These are phyloP conservation scores for Stephania yunnanensis DNA, from an alignment of 164 flowering plant species.

Conservation along the genomic window DNA sequence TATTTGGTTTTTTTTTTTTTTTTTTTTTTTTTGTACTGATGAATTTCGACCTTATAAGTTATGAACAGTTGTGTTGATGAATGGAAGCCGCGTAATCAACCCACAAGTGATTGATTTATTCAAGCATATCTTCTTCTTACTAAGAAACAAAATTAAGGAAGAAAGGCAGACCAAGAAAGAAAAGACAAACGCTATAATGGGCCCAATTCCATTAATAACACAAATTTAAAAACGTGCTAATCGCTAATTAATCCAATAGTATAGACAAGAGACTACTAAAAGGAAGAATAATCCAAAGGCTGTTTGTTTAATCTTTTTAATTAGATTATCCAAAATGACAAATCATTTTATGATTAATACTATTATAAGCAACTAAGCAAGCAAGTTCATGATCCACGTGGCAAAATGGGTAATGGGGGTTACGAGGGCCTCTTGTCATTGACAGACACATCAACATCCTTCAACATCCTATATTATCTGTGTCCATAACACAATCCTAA, in stretches of 20 bases:
- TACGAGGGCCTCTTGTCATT: background rate
- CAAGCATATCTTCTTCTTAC: background rate
- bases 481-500: background rate
- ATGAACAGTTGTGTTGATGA: too few species aligned
- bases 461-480: background rate
- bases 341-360: background rate
- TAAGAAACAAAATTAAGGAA: background rate
- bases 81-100: too few species aligned
- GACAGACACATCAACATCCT: background rate
- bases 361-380: background rate
- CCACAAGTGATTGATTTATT: too few species aligned
- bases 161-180: background rate
- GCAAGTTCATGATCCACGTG: background rate
- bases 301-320: background rate
- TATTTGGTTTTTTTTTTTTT: too few species aligned
- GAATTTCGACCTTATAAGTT: too few species aligned
- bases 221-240: background rate
- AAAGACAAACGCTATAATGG: background rate
- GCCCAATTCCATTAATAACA: background rate
- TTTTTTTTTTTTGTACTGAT: too few species aligned
- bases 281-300: background rate
- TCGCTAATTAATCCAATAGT: background rate
- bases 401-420: background rate
- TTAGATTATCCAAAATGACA: background rate
- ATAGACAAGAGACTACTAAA: background rate